Conservation (phyloP, 176 grass and related monocot species). For the Puya raimondii region DNA sequence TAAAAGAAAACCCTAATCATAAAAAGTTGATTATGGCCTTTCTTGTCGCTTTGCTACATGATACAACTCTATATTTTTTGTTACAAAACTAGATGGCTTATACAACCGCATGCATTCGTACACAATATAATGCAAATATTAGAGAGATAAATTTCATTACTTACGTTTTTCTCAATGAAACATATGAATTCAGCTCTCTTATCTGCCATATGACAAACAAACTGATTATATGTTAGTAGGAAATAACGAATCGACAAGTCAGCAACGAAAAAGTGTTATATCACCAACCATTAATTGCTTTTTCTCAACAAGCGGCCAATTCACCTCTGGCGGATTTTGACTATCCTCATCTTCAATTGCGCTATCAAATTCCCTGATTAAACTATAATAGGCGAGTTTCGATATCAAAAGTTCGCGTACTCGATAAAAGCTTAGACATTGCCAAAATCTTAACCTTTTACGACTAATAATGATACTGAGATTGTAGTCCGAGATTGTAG, state of each 20-base stretch:
- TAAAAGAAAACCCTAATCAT: not conserved
- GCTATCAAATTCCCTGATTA: conserved; percentile 83
- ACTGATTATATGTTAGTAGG: conserved; percentile 19
- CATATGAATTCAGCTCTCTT: conserved; percentile 93
- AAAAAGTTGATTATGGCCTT: not conserved
- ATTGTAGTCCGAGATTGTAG: too few relatives aligned
- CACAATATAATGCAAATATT: too few relatives aligned
- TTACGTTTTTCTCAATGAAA: conserved; percentile 93
- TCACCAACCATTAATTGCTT: conserved; percentile 85
- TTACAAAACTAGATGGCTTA: too few relatives aligned
- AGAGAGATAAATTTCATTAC: conserved; percentile 5
- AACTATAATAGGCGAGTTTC: conserved; percentile 20
- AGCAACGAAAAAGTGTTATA: not conserved
- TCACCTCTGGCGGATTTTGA: conserved; percentile 50
- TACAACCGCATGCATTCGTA: too few relatives aligned
- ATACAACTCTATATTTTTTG: too few relatives aligned
- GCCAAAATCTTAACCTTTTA: too few relatives aligned
- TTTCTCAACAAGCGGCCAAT: conserved; percentile 95
- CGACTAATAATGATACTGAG: too few relatives aligned
- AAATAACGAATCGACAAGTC: not conserved
- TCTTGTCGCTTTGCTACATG: too few relatives aligned
- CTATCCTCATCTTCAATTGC: conserved; percentile 82
- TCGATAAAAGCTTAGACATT: too few relatives aligned
- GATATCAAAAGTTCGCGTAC: not conserved
- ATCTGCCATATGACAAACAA: conserved; percentile 43